Base-by-base conservation (phyloP, 2,329 filamentous ascomycete genomes). In the Rosellinia necatrix region DNA sequence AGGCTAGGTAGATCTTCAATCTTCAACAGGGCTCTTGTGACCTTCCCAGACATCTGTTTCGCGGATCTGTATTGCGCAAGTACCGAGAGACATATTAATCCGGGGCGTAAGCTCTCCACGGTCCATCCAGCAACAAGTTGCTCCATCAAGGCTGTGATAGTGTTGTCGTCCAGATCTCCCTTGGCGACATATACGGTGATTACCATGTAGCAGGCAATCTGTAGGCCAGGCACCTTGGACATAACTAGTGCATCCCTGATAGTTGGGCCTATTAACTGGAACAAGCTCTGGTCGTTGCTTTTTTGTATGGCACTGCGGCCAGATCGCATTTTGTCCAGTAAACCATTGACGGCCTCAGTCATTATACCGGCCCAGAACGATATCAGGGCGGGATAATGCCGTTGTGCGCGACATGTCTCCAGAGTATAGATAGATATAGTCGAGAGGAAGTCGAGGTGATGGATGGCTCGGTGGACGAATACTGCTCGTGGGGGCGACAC, bases 361-460 rank as follows among this genome's bases (percentile, higher is more conserved):
- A 90, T 87, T 48, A 97, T 80, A 41, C 91, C 89, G 4, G 89
- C 91, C 93, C 94, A 99, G 71, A 99, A 97, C 0, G 90, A 88
- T 51, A 96, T 76, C 56, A 97, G 76, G 1, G 86, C 85, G 34
- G 90, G 84, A 65, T 94, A 90, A 50, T 93, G 86, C 55, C 90
- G 87, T 49, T 85, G 83, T 35, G 83, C 79, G 49, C 85, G 83
- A 68, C 91, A 88, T 21, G 90, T 86, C 55, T 87, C 84, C 24
- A 96, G 76, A 10, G 91, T 87, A 74, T 96, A 91, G 52, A 84
- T 79, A 65, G 94, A 96, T 50, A 97, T 79, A 8, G 85, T 78
- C 1, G 87, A 79, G 60, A 96, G 85, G 65, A 99, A 91, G 2
- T 83, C 80, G 32, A 86, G 82, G 59, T 92, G 92, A 65, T 90